These are phyloP conservation scores for Cystofilobasidium macerans DNA, from an alignment of 768 basidiomycete genomes.

Conservation along the genomic window DNA sequence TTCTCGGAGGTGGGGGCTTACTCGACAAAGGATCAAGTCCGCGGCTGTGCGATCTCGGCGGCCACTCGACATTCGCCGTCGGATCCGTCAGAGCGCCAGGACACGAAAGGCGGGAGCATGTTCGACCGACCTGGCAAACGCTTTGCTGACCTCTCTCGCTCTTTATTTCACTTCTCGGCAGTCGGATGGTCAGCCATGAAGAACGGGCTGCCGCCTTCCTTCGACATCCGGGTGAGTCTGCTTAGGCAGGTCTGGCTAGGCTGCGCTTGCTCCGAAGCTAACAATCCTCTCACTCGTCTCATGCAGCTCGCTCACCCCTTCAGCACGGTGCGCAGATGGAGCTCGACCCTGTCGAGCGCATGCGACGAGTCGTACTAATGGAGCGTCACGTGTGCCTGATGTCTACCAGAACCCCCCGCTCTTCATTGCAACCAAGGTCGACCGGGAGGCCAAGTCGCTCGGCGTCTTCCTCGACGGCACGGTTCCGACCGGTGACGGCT, in stretches of 20 bases:
- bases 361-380: too few species aligned
- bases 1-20: neutral
- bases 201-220: neutral
- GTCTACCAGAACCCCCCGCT: neutral
- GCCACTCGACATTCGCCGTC: neutral
- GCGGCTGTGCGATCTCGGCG: too few species aligned
- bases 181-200: conserved; percentile 8
- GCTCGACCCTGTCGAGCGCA: too few species aligned
- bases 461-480: neutral
- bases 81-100: neutral
- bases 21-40: too few species aligned
- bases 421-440: conserved; percentile 10
- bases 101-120: neutral
- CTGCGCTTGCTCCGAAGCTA: too few species aligned
- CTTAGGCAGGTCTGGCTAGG: neutral
- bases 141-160: neutral
- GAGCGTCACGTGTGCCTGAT: too few species aligned
- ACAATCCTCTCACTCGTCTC: too few species aligned
- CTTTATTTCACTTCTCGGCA: neutral
- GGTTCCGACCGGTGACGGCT: conserved; percentile 13
- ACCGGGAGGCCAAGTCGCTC: neutral
- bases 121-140: neutral
- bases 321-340: neutral
- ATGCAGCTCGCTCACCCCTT: conserved; percentile 1
- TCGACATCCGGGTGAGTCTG: conserved; percentile 5